A percentile compares a stretch with the other conserved stretches of the same genome.
phyloP scores from a whole-genome alignment of 202 grass and related monocot species.

The Hordeum pubiflorum region DNA sequence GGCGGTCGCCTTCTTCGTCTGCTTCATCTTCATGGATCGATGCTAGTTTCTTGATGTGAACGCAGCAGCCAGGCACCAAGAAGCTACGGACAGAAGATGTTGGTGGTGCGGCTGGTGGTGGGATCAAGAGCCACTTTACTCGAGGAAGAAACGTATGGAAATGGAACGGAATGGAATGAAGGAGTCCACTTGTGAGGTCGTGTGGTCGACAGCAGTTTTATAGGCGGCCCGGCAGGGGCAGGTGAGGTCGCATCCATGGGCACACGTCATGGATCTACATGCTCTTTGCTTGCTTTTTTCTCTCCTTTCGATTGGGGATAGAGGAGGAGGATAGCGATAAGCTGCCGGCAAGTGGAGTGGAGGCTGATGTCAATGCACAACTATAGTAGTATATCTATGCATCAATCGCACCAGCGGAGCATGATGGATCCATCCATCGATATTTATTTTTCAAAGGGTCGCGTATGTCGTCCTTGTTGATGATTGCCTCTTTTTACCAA shows the following conservation, averaged over 20 bases:
- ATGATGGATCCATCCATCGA: background rate
- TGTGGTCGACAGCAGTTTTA: background rate
- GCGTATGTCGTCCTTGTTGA: background rate
- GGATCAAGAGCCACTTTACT: background rate
- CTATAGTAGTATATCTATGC: background rate
- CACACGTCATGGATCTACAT: background rate
- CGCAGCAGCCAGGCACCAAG: background rate
- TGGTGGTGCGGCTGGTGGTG: background rate
- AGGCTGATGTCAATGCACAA: constrained; percentile 13
- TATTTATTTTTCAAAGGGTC: background rate
- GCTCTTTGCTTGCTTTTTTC: background rate
- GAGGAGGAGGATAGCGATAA: background rate
- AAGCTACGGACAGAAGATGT: background rate
- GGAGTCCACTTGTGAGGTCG: background rate
- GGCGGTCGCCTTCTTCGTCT: background rate
- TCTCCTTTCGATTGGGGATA: background rate
- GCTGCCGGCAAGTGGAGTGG: background rate
- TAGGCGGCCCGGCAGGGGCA: background rate
- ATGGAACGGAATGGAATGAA: background rate
- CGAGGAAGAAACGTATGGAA: background rate
- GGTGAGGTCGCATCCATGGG: background rate
- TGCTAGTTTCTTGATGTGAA: background rate
- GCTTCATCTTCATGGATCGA: background rate
- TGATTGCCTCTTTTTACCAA: background rate
- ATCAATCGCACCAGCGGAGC: background rate